Base-by-base conservation (phyloP, 352 stramenopile genomes). In the Blastocystis sp. region DNA sequence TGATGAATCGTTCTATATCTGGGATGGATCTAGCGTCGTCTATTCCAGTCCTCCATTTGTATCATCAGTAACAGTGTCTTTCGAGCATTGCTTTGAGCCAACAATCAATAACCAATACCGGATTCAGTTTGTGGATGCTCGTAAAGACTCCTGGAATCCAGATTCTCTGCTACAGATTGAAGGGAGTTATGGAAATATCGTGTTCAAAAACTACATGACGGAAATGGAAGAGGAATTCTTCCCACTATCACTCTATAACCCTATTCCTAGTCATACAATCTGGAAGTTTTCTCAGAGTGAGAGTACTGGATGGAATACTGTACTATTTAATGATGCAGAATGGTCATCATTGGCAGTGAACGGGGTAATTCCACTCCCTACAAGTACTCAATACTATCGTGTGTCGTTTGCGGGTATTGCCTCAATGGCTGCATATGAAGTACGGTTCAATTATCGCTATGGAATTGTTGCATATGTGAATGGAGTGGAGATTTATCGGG, bases 141-240 rank as follows among this genome's bases (percentile, higher is more conserved):
- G 15, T 8, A 37, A 39, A 37, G 47, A 80, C 64, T 47, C 39
- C 9, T 80, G 70, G 70, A 41, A 3, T 53, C n/a, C 7, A 0
- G 70, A 47, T 23, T 39, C 70, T 34, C 41, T 3, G 11, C 13
- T 80, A 0, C 8, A 20, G 8, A 45, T 84, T 11, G 20, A 37
- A 11, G 73, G 73, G 6, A 15, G n/a, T 29, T 66, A 84, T 45
- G 50, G 56, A 50, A 84, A 84, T 15, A 64, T 68, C 4, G 18
- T 84, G 4, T 84, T 84, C 29, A 84, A 84, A 55, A 68, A 66
- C 50, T 84, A 69, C 39, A 69, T 84, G 73, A 84, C 18, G 1
- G 53, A 34, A 7, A 2, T 29, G 15, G 50, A 13, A 11, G 18
- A 66, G 20, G 73, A 84, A 37, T 23, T 13, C 20, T 39, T n/a